phyloP scores from a whole-genome alignment of 768 basidiomycete species.

The Rhizopogon vesiculosus region DNA sequence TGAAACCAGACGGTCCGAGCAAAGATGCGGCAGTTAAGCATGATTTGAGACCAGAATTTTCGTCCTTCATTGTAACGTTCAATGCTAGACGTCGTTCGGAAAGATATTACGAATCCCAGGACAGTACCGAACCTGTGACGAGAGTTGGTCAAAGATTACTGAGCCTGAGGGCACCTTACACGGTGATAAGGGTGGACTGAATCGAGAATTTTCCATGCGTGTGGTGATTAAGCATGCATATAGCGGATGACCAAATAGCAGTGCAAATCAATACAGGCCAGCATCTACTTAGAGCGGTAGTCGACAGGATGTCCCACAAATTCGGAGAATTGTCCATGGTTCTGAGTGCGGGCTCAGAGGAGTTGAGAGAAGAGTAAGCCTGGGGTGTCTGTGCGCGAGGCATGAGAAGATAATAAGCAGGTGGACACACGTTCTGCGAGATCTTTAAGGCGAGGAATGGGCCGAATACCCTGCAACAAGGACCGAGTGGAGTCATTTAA shows the following conservation, averaged over 20 bases:
- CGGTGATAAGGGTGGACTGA: slow-evolving; percentile 55
- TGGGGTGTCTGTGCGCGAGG: background rate
- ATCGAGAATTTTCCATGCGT: slow-evolving; percentile 38
- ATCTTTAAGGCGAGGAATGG: background rate
- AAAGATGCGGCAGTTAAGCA: slow-evolving; percentile 47
- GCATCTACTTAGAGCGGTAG: slow-evolving; percentile 22
- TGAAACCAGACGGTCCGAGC: slow-evolving; percentile 67
- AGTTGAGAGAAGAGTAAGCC: background rate
- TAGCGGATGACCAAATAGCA: slow-evolving; percentile 51
- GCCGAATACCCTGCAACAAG: too few relatives aligned
- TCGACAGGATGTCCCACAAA: background rate
- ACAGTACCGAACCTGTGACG: slow-evolving; percentile 52
- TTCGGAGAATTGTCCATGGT: background rate
- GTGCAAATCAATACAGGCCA: slow-evolving; percentile 59
- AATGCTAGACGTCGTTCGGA: slow-evolving; percentile 66
- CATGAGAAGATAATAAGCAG: background rate
- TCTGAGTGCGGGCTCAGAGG: background rate
- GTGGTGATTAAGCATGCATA: slow-evolving; percentile 45
- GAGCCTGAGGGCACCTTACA: slow-evolving; percentile 36
- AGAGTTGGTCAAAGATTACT: slow-evolving; percentile 18
- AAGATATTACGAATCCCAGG: slow-evolving; percentile 70
- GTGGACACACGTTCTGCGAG: background rate
- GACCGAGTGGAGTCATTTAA: background rate
- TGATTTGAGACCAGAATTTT: slow-evolving; percentile 61
- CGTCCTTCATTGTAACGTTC: slow-evolving; percentile 73